These are phyloP conservation scores for Myriosclerotinia curreyana DNA, from an alignment of 2,329 filamentous ascomycete genomes.

Conservation along the genomic window DNA sequence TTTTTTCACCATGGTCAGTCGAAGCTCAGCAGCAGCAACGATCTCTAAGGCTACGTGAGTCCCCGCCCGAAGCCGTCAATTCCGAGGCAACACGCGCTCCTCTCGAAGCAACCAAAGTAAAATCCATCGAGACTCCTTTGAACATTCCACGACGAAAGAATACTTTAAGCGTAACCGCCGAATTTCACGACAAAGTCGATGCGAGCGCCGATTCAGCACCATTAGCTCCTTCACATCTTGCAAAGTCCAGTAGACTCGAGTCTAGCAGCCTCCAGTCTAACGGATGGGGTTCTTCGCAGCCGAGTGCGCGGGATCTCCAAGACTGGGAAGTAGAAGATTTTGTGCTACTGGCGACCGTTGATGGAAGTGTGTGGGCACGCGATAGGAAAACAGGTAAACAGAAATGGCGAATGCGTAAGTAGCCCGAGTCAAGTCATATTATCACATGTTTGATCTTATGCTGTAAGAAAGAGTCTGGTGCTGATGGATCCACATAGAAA, in stretches of 20 bases:
- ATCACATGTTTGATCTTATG: background rate
- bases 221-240: constrained; percentile 93
- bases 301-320: constrained; percentile 87
- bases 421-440: background rate
- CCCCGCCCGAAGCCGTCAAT: constrained; percentile 36
- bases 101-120: constrained; percentile 36
- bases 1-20: constrained; percentile 58
- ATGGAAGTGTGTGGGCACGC: constrained; percentile 89
- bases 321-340: constrained; percentile 99
- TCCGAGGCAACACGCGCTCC: constrained; percentile 30
- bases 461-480: constrained; percentile 42
- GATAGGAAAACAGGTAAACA: constrained; percentile 82
- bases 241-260: constrained; percentile 87
- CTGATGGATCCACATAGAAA: constrained; percentile 66
- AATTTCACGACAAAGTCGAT: constrained; percentile 53
- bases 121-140: constrained; percentile 38
- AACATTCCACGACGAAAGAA: constrained; percentile 36
- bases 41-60: constrained; percentile 36
- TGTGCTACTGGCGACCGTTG: constrained; percentile 99
- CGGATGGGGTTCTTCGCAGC: constrained; percentile 74
- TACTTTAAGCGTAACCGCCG: constrained; percentile 34
- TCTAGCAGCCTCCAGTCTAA: constrained; percentile 55
- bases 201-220: constrained; percentile 89
- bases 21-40: constrained; percentile 63
- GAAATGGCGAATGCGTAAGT: constrained; percentile 57